These are phyloP conservation scores for Tetrahymena thermophila DNA, from an alignment of 73 alveolate species.

Conservation along the genomic window DNA sequence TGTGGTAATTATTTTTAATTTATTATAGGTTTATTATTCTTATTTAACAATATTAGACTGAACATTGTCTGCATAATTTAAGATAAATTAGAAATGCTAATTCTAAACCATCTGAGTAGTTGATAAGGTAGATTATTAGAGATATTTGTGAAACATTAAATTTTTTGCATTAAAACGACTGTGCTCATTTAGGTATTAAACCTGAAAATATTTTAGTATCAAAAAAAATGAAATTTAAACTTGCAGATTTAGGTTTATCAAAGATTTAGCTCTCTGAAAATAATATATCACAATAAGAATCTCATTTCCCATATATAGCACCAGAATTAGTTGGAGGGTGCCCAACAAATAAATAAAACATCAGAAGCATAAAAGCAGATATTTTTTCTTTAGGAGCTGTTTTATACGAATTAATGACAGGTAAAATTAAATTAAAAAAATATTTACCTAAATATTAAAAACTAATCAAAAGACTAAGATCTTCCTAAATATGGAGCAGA, in stretches of 20 bases:
- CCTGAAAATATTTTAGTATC: neutral
- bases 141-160: neutral
- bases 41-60: neutral
- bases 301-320: neutral
- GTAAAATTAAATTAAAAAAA: neutral
- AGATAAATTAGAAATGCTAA: neutral
- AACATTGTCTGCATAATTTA: neutral
- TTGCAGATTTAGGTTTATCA: neutral
- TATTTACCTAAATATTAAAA: neutral
- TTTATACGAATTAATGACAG: neutral
- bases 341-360: neutral
- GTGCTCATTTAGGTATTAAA: neutral
- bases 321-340: neutral
- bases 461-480: neutral
- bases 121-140: neutral
- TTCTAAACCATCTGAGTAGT: neutral
- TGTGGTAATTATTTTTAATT: neutral
- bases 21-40: no score
- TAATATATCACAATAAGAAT: neutral
- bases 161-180: neutral
- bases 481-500: neutral
- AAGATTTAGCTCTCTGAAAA: neutral
- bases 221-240: neutral
- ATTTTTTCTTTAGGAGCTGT: neutral
- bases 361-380: neutral